Conservation (phyloP, 2,329 filamentous ascomycete species). For the Helicocarpus griseus region DNA sequence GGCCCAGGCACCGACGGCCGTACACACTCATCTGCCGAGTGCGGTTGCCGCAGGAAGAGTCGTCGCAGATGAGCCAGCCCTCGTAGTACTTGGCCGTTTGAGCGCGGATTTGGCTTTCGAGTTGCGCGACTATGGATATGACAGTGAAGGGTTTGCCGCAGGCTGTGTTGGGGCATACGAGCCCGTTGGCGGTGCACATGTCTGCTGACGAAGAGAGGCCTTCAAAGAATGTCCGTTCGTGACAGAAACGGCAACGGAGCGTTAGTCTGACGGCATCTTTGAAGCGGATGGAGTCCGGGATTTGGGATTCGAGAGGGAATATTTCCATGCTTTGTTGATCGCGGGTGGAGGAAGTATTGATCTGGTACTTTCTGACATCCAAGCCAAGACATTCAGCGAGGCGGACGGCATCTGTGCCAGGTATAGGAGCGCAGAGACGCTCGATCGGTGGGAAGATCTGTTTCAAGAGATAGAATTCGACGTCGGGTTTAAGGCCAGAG, state of each 20-base stretch:
- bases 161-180: slow-evolving; percentile 55
- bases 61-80: slow-evolving; percentile 83
- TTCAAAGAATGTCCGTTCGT: slow-evolving; percentile 61
- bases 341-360: slow-evolving; percentile 48
- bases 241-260: slow-evolving; percentile 75
- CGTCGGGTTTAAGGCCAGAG: slow-evolving; percentile 67
- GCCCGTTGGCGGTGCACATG: slow-evolving; percentile 60
- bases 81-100: slow-evolving; percentile 83
- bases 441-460: slow-evolving; percentile 97
- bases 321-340: slow-evolving; percentile 58
- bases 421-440: slow-evolving; percentile 91
- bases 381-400: slow-evolving; percentile 90
- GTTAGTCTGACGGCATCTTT: slow-evolving; percentile 65
- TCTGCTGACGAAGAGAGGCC: slow-evolving; percentile 55
- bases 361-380: slow-evolving; percentile 77
- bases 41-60: slow-evolving; percentile 72
- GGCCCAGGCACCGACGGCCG: slow-evolving; percentile 78
- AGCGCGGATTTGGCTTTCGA: slow-evolving; percentile 72
- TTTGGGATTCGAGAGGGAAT: slow-evolving; percentile 85
- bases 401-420: slow-evolving; percentile 79
- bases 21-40: slow-evolving; percentile 92
- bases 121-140: slow-evolving; percentile 70
- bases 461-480: slow-evolving; percentile 98
- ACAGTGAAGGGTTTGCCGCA: slow-evolving; percentile 59
- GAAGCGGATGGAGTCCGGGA: slow-evolving; percentile 85